Evolutionary conservation across 1,284 basidiomycete genomes (phyloP), one percentile per base, ranked within the genome.

Genomic region (Clitocybe nebularis): DNA sequence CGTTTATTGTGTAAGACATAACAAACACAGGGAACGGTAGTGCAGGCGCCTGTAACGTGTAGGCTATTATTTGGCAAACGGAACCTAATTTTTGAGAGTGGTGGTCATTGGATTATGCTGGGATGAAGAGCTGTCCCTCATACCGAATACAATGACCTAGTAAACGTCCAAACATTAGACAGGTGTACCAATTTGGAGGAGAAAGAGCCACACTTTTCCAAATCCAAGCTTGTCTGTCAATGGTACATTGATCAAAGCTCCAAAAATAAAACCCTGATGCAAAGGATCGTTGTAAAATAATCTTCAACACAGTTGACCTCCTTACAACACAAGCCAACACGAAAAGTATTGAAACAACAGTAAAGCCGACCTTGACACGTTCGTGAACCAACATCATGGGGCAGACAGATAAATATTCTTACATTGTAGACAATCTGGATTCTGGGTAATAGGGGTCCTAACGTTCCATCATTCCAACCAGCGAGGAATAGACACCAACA

Each of bases 11-110:
- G 52, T 74, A 88, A 0, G 75, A 72, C 29, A 81, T 53, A 30
- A 81, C 74, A 54, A 86, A 81, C 3, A 81, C 64, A 0, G 82
- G 79, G 58, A 83, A 89, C 0, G 86, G 85, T 2, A 75, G 72
- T 1, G 75, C 81, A 17, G 81, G 70, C 7, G 72, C 69, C 54
- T 68, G 66, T 8, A 74, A 54, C 11, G 60, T 51, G 51, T 75
- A 79, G 3, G 67, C 72, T 11, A 73, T 46, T 3, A 77, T 53
- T 58, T 80, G 74, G 24, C 59, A 60, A 11, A 71, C 26, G 1
- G 71, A 64, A 16, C 71, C 74, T 65, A 51, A 45, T 4, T 16
- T n/a, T n/a, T n/a, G n/a, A n/a, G n/a, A n/a, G n/a, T n/a, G n/a
- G n/a, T n/a, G n/a, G n/a, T n/a, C n/a, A n/a, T n/a, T n/a, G n/a